phyloP scores from a whole-genome alignment of 768 basidiomycete genomes.

The Tricholoma furcatifolium region DNA sequence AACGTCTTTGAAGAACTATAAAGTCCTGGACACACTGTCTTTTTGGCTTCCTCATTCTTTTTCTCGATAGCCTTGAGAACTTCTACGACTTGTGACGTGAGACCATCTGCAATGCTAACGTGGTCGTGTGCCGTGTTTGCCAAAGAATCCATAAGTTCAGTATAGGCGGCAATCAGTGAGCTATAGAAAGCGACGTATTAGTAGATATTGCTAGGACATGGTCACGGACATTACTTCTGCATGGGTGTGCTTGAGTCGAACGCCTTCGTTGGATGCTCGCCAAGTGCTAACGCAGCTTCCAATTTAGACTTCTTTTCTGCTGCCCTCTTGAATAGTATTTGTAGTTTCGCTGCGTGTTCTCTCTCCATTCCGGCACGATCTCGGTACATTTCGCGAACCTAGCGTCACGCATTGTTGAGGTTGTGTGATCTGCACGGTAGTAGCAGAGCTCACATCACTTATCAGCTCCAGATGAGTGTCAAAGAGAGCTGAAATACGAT shows the following conservation, averaged over 20 bases:
- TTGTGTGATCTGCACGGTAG: neutral
- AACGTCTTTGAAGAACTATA: conserved; percentile 1
- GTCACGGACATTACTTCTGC: conserved; percentile 45
- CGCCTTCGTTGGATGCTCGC: conserved; percentile 64
- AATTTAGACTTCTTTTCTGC: conserved; percentile 69
- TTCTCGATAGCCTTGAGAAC: conserved; percentile 59
- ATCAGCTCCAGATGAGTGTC: conserved; percentile 67
- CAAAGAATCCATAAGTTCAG: conserved; percentile 62
- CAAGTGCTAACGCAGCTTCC: conserved; percentile 54
- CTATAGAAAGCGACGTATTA: conserved; percentile 34
- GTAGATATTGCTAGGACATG: conserved; percentile 7
- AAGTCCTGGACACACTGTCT: conserved; percentile 46
- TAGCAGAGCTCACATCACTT: conserved; percentile 49
- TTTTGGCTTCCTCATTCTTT: conserved; percentile 64
- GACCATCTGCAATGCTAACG: conserved; percentile 57
- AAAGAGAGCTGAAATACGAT: conserved; percentile 54
- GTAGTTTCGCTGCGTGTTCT: conserved; percentile 76
- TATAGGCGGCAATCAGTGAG: conserved; percentile 71
- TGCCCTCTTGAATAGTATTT: conserved; percentile 62
- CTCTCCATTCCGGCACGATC: conserved; percentile 69
- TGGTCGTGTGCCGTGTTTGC: conserved; percentile 67
- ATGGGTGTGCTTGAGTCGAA: conserved; percentile 52
- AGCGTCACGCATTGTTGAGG: neutral
- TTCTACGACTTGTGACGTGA: conserved; percentile 61
- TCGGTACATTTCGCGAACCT: conserved; percentile 75